Conservation (phyloP, 2,329 filamentous ascomycete species). For the Botrytis fabae region DNA sequence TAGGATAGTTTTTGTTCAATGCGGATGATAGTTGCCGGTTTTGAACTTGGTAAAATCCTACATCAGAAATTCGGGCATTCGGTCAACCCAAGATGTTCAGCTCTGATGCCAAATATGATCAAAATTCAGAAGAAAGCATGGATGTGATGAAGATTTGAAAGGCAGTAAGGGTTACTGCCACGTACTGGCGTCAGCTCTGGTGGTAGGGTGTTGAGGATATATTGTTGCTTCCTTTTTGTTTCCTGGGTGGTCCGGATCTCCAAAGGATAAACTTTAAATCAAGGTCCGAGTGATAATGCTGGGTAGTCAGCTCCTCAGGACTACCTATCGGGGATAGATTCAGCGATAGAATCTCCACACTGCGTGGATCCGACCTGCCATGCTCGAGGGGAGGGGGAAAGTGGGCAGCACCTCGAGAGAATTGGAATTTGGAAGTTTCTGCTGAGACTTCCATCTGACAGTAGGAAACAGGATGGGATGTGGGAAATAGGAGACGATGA, state of each 20-base stretch:
- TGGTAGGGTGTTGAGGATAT: background rate
- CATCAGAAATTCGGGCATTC: background rate
- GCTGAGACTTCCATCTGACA: background rate
- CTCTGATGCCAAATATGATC: background rate
- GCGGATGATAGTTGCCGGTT: background rate
- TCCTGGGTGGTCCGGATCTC: background rate
- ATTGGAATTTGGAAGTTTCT: background rate
- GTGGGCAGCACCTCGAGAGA: background rate
- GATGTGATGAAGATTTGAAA: background rate
- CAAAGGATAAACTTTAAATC: background rate
- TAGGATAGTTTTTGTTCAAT: background rate
- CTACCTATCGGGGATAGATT: background rate
- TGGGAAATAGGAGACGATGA: background rate
- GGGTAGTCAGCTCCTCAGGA: background rate
- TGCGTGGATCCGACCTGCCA: background rate
- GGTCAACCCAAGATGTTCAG: background rate
- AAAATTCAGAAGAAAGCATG: background rate
- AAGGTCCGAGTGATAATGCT: background rate
- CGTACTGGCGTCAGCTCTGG: background rate
- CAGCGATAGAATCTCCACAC: background rate
- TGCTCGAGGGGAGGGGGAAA: background rate
- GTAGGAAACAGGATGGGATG: background rate
- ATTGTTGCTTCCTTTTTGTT: background rate
- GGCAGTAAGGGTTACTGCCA: background rate
- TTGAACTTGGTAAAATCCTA: background rate